Evolutionary conservation across 176 grass and related monocot genomes (phyloP), one percentile per base, ranked within the genome.

Genomic region (Echinochloa phyllopogon): DNA sequence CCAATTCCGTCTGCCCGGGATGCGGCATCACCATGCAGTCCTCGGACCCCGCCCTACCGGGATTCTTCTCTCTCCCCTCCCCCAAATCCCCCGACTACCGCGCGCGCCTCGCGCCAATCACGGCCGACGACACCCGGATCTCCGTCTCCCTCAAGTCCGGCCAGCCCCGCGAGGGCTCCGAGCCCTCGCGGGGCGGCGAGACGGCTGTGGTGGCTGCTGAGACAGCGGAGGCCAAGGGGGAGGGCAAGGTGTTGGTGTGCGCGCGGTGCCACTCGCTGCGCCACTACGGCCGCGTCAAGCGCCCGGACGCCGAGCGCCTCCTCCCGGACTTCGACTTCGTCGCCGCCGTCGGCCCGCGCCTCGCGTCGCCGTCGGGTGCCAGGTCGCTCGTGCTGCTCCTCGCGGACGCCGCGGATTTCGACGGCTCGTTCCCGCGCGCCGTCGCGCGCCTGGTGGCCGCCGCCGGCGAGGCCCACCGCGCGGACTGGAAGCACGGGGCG

Each of bases 281-380:
- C 23, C 93, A 95, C 74, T 98, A 94, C 65, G 91, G 88, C 69
- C 81, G 65, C 33, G 89, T 98, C 41, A 98, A 96, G 78, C 83
- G 82, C 58, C 83, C 89, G 43, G 87, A 81, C 7, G 83, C 96
- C 4, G 87, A 96, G 74, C 86, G 72, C 50, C 93, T 98, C 50
- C 87, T 96, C 50, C 91, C 87, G 15, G 87, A 91, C 49, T 96
- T 99, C 78, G 91, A 99, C 74, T 98, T 98, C 64, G 89, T 94
- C 0, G 78, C 81, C 13, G 70, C 84, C 18, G 77, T 95, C 0
- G 86, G 83, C 16, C 93, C 89, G n/a, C 85, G 91, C 55, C 91
- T 99, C 65, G 78, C 92, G 57, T 99, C 89, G 24, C 89, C 93
- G 2, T 90, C 81, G 11, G 93, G 96, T 5, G 85, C 93, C 57